phyloP scores from a whole-genome alignment of 2,329 filamentous ascomycete species.

The Cladophialophora carrionii region DNA sequence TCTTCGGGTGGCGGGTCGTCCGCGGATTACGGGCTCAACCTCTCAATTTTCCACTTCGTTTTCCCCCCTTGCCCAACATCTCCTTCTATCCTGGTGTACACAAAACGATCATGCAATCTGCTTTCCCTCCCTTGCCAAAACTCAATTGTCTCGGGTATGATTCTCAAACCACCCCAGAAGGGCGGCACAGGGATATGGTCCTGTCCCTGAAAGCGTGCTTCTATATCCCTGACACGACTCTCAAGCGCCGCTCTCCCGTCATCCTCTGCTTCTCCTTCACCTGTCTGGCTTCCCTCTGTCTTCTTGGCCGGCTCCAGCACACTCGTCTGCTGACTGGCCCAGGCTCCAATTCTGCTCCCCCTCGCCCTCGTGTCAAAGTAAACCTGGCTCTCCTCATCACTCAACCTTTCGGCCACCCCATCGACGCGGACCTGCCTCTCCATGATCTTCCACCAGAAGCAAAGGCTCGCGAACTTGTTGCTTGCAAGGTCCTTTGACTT shows the following conservation, averaged over 20 bases:
- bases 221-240: constrained; percentile 73
- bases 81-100: constrained; percentile 68
- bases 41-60: constrained; percentile 35
- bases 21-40: constrained; percentile 36
- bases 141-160: constrained; percentile 84
- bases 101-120: constrained; percentile 90
- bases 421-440: constrained; percentile 93
- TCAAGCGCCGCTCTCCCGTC: constrained; percentile 77
- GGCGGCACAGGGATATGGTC: constrained; percentile 86
- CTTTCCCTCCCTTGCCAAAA: constrained; percentile 95
- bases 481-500: constrained; percentile 68
- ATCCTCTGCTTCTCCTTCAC: constrained; percentile 51
- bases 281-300: constrained; percentile 14
- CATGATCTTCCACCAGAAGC: constrained; percentile 85
- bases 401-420: constrained; percentile 70
- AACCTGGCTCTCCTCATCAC: constrained; percentile 69
- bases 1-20: not conserved
- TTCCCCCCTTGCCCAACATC: constrained; percentile 32
- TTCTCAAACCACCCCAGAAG: constrained; percentile 90
- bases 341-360: constrained; percentile 83
- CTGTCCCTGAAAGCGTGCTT: constrained; percentile 71
- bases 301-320: constrained; percentile 59
- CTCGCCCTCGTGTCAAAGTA: constrained; percentile 70
- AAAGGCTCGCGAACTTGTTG: constrained; percentile 79
- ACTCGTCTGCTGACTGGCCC: constrained; percentile 87